phyloP scores from a whole-genome alignment of 116 monocot genomes.

The Trichopus zeylanicus region DNA sequence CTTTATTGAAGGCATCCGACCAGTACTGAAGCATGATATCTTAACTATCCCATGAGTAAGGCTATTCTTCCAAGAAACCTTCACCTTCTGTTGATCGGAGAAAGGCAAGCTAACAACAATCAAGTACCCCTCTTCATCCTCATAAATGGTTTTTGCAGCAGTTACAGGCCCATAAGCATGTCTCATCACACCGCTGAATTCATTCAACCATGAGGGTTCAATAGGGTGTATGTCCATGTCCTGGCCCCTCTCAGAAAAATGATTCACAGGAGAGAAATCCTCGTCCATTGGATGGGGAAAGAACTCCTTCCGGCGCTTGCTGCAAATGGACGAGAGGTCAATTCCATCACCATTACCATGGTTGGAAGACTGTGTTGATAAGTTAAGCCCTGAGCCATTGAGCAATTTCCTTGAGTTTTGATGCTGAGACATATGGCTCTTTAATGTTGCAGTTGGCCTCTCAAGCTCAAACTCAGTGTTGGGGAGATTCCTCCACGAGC shows the following conservation, averaged over 20 bases:
- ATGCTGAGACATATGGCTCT: slow-evolving; percentile 12
- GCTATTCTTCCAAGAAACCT: slow-evolving; percentile 81
- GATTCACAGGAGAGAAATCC: slow-evolving; percentile 39
- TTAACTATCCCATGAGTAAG: slow-evolving; percentile 75
- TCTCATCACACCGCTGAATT: slow-evolving; percentile 75
- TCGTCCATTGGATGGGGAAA: slow-evolving; percentile 50
- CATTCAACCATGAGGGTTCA: slow-evolving; percentile 51
- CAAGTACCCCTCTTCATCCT: slow-evolving; percentile 66
- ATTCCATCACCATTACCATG: slow-evolving; percentile 26
- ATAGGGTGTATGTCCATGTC: slow-evolving; percentile 46
- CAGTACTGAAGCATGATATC: slow-evolving; percentile 63
- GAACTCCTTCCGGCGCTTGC: slow-evolving; percentile 51
- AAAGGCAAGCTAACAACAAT: slow-evolving; percentile 84
- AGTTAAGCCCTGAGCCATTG: slow-evolving; percentile 47
- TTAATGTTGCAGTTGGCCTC: slow-evolving; percentile 22
- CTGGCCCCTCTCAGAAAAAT: slow-evolving; percentile 23
- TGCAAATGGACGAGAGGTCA: slow-evolving; percentile 48
- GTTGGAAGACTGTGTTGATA: slow-evolving; percentile 35
- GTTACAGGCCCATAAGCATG: slow-evolving; percentile 66
- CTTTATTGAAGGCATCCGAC: slow-evolving; percentile 58
- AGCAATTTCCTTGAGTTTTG: slow-evolving; percentile 33
- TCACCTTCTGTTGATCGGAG: slow-evolving; percentile 59
- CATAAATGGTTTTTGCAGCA: slow-evolving; percentile 82
- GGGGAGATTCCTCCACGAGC: slow-evolving; percentile 67
- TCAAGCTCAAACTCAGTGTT: slow-evolving; percentile 64